These are phyloP conservation scores for Limtongozyma cylindracea DNA, from an alignment of 805 yeast genomes.

Conservation along the genomic window DNA sequence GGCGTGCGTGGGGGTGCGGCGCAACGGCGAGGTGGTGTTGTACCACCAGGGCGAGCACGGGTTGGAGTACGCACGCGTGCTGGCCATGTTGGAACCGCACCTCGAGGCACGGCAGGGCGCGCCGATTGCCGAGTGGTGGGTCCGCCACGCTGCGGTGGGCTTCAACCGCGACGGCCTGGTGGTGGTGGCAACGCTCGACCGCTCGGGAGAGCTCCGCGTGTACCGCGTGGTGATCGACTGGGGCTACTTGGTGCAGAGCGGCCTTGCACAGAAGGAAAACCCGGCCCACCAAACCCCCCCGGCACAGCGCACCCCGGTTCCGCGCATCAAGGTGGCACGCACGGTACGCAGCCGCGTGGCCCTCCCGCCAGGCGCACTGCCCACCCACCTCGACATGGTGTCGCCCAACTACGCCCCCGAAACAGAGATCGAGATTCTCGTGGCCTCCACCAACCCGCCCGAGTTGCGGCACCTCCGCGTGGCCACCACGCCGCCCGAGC, in stretches of 20 bases:
- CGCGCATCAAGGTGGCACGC: not conserved
- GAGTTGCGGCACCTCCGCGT: constrained; percentile 2
- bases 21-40: constrained; percentile 30
- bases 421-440: constrained; percentile 18
- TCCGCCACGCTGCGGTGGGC: constrained; percentile 22
- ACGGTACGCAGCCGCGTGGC: not conserved
- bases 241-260: constrained; percentile 24
- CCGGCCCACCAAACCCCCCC: constrained; percentile 26
- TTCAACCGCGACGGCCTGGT: constrained; percentile 20
- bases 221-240: constrained; percentile 22
- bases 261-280: constrained; percentile 15
- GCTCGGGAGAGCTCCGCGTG: constrained; percentile 12
- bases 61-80: constrained; percentile 22
- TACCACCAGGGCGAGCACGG: constrained; percentile 43
- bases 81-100: constrained; percentile 4
- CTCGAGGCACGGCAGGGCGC: constrained; percentile 1
- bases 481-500: constrained; percentile 7
- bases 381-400: constrained; percentile 10
- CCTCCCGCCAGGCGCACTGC: not conserved
- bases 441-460: constrained; percentile 13
- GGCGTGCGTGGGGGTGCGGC: constrained; percentile 42
- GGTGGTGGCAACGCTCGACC: constrained; percentile 15
- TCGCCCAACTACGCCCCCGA: constrained; percentile 17
- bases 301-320: constrained; percentile 8
- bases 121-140: constrained; percentile 1